Conservation (phyloP, 2,329 filamentous ascomycete species). For the Colletotrichum aenigma region DNA sequence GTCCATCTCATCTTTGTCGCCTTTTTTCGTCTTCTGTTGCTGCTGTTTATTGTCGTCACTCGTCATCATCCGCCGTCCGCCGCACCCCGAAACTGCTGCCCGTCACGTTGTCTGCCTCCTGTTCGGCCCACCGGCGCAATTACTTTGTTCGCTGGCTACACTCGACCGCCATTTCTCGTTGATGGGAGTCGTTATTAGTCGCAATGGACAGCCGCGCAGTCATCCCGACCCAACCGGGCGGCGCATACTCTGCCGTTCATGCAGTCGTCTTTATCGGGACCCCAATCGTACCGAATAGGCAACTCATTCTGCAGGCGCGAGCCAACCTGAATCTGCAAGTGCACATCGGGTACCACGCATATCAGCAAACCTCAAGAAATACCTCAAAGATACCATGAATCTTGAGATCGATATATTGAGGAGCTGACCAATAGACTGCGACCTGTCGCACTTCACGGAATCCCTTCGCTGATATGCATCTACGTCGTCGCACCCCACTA, state of each 20-base stretch:
- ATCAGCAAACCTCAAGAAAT: not conserved
- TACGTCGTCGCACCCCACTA: not conserved
- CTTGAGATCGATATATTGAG: not conserved
- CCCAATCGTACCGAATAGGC: constrained; percentile 4
- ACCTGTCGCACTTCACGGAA: not conserved
- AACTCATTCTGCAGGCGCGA: not conserved
- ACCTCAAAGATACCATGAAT: not conserved
- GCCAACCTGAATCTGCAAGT: not conserved
- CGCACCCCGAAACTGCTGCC: not conserved
- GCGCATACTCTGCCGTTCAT: constrained; percentile 1
- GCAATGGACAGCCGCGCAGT: not conserved
- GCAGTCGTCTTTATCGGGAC: constrained; percentile 3
- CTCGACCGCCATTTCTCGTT: not conserved
- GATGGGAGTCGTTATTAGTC: not conserved
- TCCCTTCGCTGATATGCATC: not conserved
- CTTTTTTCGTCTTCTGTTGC: not conserved
- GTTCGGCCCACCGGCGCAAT: not conserved
- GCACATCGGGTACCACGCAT: not conserved
- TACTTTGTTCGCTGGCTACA: constrained; percentile 17
- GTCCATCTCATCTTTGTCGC: constrained; percentile 34
- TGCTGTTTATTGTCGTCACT: not conserved
- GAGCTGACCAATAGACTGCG: not conserved
- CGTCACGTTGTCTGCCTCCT: not conserved
- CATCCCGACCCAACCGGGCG: not conserved
- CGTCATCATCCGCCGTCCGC: not conserved